These are phyloP conservation scores for Trichaptum fuscoviolaceum DNA, from an alignment of 768 basidiomycete genomes.

Conservation along the genomic window DNA sequence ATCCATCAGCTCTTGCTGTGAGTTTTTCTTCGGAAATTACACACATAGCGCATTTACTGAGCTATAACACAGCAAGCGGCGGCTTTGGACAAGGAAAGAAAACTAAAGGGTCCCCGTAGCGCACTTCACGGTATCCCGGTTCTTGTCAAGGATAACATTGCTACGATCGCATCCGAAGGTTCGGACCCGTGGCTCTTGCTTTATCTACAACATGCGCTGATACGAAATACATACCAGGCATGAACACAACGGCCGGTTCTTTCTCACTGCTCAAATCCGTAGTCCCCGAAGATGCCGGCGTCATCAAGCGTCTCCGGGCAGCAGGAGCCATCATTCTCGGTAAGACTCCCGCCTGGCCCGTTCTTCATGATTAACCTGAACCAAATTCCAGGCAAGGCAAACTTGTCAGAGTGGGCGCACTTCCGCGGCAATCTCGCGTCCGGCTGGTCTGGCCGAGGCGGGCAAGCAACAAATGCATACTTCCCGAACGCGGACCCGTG, in stretches of 20 bases:
- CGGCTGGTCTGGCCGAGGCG: constrained; percentile 55
- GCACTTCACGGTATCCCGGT: constrained; percentile 50
- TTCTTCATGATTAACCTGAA: background rate
- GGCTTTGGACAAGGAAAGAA: constrained; percentile 41
- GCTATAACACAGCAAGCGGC: constrained; percentile 34
- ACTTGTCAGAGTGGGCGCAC: constrained; percentile 50
- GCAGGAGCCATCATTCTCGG: constrained; percentile 31
- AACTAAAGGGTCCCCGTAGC: constrained; percentile 37
- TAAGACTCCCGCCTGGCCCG: constrained; percentile 14
- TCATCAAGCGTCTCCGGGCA: constrained; percentile 24
- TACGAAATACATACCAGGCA: constrained; percentile 19
- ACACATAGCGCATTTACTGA: background rate
- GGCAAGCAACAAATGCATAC: constrained; percentile 47
- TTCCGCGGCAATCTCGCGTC: constrained; percentile 40
- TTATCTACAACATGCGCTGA: background rate
- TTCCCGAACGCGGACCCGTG: constrained; percentile 48
- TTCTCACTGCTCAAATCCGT: constrained; percentile 30
- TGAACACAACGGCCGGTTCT: constrained; percentile 39
- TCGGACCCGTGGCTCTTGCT: constrained; percentile 12
- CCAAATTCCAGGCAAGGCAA: constrained; percentile 41
- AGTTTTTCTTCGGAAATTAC: background rate
- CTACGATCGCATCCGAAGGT: constrained; percentile 28
- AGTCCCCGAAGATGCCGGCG: constrained; percentile 29
- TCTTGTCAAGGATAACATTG: constrained; percentile 43
- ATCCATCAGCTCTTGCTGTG: constrained; percentile 40